These are phyloP conservation scores for Stagonosporopsis chrysanthemi DNA, from an alignment of 2,329 filamentous ascomycete genomes.

Conservation along the genomic window DNA sequence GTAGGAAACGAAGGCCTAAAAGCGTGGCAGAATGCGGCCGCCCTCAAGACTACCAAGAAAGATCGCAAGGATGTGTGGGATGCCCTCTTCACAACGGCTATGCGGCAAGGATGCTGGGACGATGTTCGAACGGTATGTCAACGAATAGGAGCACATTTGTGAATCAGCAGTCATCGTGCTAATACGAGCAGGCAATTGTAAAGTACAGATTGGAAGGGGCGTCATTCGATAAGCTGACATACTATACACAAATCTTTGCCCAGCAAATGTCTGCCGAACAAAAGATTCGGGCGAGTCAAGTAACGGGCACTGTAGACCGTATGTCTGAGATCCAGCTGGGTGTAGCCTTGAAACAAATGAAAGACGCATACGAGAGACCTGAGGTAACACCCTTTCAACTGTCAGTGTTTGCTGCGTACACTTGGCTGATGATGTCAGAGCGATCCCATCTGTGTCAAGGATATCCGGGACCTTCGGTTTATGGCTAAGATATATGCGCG, in stretches of 20 bases:
- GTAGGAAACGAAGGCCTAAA: conserved; percentile 33
- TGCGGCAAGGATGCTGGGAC: conserved; percentile 45
- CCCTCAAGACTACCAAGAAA: conserved; percentile 29
- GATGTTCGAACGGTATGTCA: conserved; percentile 43
- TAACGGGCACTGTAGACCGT: conserved; percentile 14
- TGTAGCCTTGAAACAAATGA: conserved; percentile 36
- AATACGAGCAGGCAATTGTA: conserved; percentile 35
- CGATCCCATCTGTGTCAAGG: conserved; percentile 36
- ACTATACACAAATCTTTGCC: conserved; percentile 40
- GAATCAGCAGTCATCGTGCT: not conserved
- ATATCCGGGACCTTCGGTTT: conserved; percentile 45
- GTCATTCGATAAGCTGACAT: conserved; percentile 32
- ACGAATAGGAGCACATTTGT: too few relatives aligned
- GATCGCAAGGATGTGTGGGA: conserved; percentile 40
- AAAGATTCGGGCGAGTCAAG: conserved; percentile 18
- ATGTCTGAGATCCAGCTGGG: conserved; percentile 30
- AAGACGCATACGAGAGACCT: conserved; percentile 37
- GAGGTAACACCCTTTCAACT: conserved; percentile 22
- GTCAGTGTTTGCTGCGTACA: too few relatives aligned
- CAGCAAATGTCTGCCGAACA: conserved; percentile 40
- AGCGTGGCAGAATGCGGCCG: conserved; percentile 42
- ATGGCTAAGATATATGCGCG: conserved; percentile 42
- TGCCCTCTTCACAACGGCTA: conserved; percentile 35
- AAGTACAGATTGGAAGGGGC: conserved; percentile 39
- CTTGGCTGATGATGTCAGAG: conserved; percentile 30